These are phyloP conservation scores for Dactylellina sp. DNA, from an alignment of 2,329 filamentous ascomycete species.

Conservation along the genomic window DNA sequence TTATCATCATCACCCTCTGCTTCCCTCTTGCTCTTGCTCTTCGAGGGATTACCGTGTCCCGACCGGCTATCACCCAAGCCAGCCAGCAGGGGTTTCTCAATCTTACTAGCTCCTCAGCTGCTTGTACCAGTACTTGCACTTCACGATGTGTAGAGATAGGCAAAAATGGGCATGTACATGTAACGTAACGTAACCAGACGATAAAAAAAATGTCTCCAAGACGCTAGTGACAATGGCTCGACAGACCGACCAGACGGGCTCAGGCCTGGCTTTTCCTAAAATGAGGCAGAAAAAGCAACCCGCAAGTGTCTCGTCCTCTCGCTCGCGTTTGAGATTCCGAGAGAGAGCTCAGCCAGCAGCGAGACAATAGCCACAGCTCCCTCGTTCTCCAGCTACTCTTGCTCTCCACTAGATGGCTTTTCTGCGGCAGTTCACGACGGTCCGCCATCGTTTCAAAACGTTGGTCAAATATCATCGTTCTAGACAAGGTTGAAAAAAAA, in stretches of 20 bases:
- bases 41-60: not conserved
- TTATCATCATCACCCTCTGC: not conserved
- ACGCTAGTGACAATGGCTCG: constrained; percentile 17
- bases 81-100: not conserved
- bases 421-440: constrained; percentile 1
- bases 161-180: constrained; percentile 28
- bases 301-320: not conserved
- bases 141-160: constrained; percentile 17
- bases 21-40: too few relatives aligned
- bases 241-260: not conserved
- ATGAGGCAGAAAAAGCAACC: constrained; percentile 6
- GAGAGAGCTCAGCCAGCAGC: constrained; percentile 14
- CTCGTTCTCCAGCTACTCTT: not conserved
- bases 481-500: constrained; percentile 17
- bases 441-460: constrained; percentile 7
- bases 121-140: constrained; percentile 15
- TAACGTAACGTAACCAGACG: constrained; percentile 10
- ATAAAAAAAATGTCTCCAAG: constrained; percentile 12
- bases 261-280: not conserved
- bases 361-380: not conserved
- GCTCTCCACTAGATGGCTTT: constrained; percentile 2
- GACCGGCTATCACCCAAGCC: constrained; percentile 8
- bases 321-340: constrained; percentile 7
- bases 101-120: not conserved
- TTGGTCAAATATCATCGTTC: constrained; percentile 25